Evolutionary conservation across 176 grass and related monocot genomes (phyloP).

Genomic region (Musa schizocarpa): DNA sequence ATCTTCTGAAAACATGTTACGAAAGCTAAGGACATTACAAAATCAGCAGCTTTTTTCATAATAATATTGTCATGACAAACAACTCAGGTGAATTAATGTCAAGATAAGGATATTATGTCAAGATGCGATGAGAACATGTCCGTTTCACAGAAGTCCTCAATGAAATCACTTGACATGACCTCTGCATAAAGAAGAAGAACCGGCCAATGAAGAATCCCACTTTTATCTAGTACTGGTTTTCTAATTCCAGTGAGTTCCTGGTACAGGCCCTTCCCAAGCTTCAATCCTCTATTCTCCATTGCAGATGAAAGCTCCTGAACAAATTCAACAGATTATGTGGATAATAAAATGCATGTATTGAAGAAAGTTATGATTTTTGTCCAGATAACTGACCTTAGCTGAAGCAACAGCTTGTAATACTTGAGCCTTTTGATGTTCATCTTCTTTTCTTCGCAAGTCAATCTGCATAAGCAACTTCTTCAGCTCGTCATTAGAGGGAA

Average conservation of each 20-base stretch:
- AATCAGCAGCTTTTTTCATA: neutral
- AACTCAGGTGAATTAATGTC: neutral
- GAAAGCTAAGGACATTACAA: constrained; percentile 37
- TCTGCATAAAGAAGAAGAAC: constrained; percentile 83
- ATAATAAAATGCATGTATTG: neutral
- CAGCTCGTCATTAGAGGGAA: constrained; percentile 61
- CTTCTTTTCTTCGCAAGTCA: constrained; percentile 33
- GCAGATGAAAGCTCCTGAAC: constrained; percentile 48
- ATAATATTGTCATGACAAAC: neutral
- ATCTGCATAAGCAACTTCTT: constrained; percentile 59
- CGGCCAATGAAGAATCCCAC: constrained; percentile 71
- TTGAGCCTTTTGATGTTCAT: constrained; percentile 45
- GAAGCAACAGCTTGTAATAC: constrained; percentile 32
- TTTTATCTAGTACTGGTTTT: constrained; percentile 58
- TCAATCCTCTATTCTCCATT: constrained; percentile 63
- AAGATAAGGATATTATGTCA: constrained; percentile 73
- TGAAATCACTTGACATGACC: constrained; percentile 91
- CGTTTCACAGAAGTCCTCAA: constrained; percentile 76
- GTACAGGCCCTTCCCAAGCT: constrained; percentile 49
- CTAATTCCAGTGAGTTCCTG: constrained; percentile 61
- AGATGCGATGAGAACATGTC: constrained; percentile 56
- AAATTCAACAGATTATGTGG: neutral
- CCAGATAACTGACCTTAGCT: constrained; percentile 39
- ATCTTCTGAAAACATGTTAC: constrained; percentile 74
- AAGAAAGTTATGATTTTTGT: neutral